These are phyloP conservation scores for Ophiostoma novo-ulmi DNA, from an alignment of 2,329 filamentous ascomycete species.

Conservation along the genomic window DNA sequence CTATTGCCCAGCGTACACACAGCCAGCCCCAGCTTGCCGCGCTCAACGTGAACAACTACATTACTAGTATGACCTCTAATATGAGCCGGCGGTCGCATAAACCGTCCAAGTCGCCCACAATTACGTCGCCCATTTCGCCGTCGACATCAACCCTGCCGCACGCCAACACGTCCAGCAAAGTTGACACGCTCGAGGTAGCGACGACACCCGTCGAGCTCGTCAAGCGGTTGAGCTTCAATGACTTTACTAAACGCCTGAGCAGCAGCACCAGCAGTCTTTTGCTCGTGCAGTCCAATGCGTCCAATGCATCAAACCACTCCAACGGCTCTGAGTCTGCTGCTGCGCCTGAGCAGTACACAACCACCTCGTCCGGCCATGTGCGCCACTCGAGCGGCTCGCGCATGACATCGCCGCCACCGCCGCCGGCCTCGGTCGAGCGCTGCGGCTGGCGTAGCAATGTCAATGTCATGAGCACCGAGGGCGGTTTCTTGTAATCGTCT, in stretches of 20 bases:
- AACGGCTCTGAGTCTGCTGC: neutral
- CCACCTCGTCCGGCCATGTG: neutral
- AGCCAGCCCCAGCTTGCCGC: slow-evolving; percentile 47
- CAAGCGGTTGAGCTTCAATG: slow-evolving; percentile 57
- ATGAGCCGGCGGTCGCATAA: slow-evolving; percentile 21
- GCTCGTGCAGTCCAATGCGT: slow-evolving; percentile 49
- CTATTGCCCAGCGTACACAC: slow-evolving; percentile 41
- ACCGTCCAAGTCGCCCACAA: slow-evolving; percentile 23
- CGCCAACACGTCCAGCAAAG: neutral
- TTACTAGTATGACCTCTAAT: neutral
- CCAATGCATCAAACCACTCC: neutral
- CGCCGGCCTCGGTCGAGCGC: slow-evolving; percentile 32
- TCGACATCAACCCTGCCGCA: slow-evolving; percentile 27
- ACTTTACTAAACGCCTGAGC: slow-evolving; percentile 56
- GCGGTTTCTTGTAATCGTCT: slow-evolving; percentile 49
- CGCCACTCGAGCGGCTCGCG: slow-evolving; percentile 5
- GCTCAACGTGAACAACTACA: slow-evolving; percentile 35
- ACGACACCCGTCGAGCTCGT: slow-evolving; percentile 27
- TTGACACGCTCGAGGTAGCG: neutral
- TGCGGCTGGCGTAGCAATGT: slow-evolving; percentile 56
- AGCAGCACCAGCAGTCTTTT: slow-evolving; percentile 57
- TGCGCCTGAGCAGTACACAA: neutral
- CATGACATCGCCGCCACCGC: slow-evolving; percentile 29
- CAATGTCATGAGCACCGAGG: slow-evolving; percentile 49
- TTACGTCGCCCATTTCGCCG: slow-evolving; percentile 29